Conservation (phyloP, 192 early-diverging fungal species). For the Backusella parvicylindrica region DNA sequence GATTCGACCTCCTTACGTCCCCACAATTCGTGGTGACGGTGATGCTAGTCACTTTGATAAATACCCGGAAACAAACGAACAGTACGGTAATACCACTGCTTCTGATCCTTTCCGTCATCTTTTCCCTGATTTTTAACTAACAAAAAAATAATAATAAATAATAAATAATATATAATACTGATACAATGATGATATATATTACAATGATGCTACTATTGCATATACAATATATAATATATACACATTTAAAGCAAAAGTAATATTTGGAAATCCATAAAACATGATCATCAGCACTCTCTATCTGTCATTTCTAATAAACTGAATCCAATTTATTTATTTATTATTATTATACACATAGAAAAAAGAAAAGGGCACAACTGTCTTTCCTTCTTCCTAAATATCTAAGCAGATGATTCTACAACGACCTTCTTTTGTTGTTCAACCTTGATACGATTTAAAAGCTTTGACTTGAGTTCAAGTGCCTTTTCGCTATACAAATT, state of each 20-base stretch:
- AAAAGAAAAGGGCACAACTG: neutral
- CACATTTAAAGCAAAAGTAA: too few species aligned
- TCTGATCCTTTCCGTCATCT: constrained; percentile 38
- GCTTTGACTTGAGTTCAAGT: constrained; percentile 47
- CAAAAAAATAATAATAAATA: neutral
- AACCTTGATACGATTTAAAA: neutral
- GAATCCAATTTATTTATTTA: too few species aligned
- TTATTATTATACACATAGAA: neutral
- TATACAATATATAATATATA: too few species aligned
- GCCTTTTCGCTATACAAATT: constrained; percentile 59
- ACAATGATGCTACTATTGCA: too few species aligned
- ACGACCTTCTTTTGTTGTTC: neutral
- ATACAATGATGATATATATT: too few species aligned
- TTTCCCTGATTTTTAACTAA: constrained; percentile 46
- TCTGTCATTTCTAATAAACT: too few species aligned
- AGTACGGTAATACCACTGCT: constrained; percentile 39
- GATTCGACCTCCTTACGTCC: constrained; percentile 56
- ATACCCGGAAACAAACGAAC: constrained; percentile 49
- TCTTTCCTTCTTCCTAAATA: neutral
- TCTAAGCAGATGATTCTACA: neutral
- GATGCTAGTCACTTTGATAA: constrained; percentile 56
- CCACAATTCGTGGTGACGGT: constrained; percentile 47
- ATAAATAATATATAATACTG: too few species aligned
- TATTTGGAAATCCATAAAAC: neutral
- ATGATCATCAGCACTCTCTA: too few species aligned